Percentiles rank a stretch among this genome's conserved stretches.
These are phyloP conservation scores for Penicillium subrubescens DNA, from an alignment of 495 filamentous ascomycete species.

Conservation along the genomic window DNA sequence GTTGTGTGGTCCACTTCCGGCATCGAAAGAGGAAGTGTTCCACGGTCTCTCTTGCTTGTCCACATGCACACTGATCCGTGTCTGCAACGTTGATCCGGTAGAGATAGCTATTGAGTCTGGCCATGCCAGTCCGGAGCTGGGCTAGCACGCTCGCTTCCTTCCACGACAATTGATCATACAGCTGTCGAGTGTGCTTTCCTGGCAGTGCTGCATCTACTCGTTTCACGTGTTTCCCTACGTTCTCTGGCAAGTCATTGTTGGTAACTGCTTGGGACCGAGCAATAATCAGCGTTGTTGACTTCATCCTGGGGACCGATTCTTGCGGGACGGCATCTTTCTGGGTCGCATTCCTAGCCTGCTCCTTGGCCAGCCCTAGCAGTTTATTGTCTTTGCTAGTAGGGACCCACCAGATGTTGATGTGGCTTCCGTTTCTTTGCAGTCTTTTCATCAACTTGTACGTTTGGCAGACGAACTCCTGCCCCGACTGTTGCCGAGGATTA, in stretches of 20 bases:
- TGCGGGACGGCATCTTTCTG: no score
- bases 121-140: no score
- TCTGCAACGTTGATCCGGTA: no score
- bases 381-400: conserved; percentile 21
- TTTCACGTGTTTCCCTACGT: conserved; percentile 27
- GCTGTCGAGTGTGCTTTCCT: no score
- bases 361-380: conserved; percentile 28
- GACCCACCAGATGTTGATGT: conserved; percentile 19
- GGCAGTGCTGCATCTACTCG: conserved; percentile 32
- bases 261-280: conserved; percentile 16
- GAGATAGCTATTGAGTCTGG: no score
- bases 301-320: conserved; percentile 13
- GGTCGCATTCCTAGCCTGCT: conserved; percentile 25
- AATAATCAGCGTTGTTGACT: conserved; percentile 11
- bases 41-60: no score
- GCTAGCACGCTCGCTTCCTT: no score
- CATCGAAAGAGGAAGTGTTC: no score
- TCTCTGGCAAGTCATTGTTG: conserved; percentile 12
- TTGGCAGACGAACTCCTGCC: conserved; percentile 21
- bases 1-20: no score
- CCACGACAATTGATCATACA: no score
- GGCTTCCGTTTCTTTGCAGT: conserved; percentile 23
- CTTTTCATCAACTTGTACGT: conserved; percentile 27
- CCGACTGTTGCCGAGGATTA: conserved; percentile 25
- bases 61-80: no score